phyloP scores from a whole-genome alignment of 2,329 filamentous ascomycete species.

The Talaromyces islandicus region DNA sequence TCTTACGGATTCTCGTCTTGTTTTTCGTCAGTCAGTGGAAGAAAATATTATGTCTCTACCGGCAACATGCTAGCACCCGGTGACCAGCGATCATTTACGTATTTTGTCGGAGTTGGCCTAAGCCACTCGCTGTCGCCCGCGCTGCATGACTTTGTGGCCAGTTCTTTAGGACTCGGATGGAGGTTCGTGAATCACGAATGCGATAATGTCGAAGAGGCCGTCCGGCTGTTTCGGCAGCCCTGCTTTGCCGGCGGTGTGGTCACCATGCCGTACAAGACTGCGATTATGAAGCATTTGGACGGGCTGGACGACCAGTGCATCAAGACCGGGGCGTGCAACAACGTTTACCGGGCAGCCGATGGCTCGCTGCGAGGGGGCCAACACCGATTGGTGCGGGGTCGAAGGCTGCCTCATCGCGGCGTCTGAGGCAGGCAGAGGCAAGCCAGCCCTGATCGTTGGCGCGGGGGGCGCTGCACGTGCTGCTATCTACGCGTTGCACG shows the following conservation, averaged over 20 bases:
- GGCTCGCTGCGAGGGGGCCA: conserved; percentile 32
- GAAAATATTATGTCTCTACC: background rate
- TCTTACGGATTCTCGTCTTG: background rate
- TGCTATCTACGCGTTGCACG: conserved; percentile 31
- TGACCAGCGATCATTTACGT: conserved; percentile 14
- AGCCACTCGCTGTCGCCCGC: conserved; percentile 36
- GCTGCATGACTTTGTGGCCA: conserved; percentile 37
- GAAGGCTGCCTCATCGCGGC: conserved; percentile 26
- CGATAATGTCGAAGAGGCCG: conserved; percentile 22
- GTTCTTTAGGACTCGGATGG: conserved; percentile 29
- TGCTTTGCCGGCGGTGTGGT: conserved; percentile 29
- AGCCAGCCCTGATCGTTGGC: conserved; percentile 33
- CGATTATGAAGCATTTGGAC: conserved; percentile 24
- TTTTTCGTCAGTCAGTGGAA: background rate
- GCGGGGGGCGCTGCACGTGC: conserved; percentile 40
- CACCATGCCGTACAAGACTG: conserved; percentile 41
- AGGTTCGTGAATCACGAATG: conserved; percentile 30
- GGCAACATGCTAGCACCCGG: background rate
- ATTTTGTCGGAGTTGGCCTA: conserved; percentile 36
- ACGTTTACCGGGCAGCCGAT: conserved; percentile 8
- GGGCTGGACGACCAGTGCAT: conserved; percentile 29
- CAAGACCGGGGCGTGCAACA: conserved; percentile 29
- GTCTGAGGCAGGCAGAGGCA: conserved; percentile 14
- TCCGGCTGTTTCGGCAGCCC: conserved; percentile 22
- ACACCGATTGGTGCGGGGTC: conserved; percentile 42